These are phyloP conservation scores for Eucalyptus cloeziana DNA, from an alignment of 345 rosid genomes.

Conservation along the genomic window DNA sequence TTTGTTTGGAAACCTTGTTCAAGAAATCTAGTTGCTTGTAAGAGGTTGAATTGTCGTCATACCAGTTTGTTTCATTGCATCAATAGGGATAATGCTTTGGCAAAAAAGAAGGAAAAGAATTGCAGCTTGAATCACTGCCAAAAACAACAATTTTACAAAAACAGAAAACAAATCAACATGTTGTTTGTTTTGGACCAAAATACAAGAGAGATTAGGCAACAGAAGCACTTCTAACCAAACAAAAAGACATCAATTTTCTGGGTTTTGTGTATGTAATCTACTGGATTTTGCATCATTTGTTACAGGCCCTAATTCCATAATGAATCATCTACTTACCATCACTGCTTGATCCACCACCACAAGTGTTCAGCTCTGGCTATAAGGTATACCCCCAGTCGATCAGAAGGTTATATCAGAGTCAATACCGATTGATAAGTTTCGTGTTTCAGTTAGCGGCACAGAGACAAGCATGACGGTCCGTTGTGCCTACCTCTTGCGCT, in stretches of 20 bases:
- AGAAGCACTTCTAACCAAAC: background rate
- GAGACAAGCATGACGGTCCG: background rate
- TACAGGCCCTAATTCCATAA: background rate
- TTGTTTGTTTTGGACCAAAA: background rate
- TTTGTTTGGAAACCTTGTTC: background rate
- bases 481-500: slow-evolving; percentile 66
- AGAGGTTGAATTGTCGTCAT: background rate
- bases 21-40: background rate
- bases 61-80: background rate
- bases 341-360: background rate
- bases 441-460: background rate
- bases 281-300: background rate
- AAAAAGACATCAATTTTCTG: background rate
- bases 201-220: background rate
- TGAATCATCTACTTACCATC: background rate
- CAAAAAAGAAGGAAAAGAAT: background rate
- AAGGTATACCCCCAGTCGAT: background rate
- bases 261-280: background rate
- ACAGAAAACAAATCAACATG: background rate
- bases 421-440: background rate
- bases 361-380: background rate
- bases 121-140: background rate
- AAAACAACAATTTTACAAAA: background rate
- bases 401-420: background rate
- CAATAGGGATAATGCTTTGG: background rate